Evolutionary conservation across 768 basidiomycete species (phyloP).

Genomic region (Thelephora aurantiotincta): DNA sequence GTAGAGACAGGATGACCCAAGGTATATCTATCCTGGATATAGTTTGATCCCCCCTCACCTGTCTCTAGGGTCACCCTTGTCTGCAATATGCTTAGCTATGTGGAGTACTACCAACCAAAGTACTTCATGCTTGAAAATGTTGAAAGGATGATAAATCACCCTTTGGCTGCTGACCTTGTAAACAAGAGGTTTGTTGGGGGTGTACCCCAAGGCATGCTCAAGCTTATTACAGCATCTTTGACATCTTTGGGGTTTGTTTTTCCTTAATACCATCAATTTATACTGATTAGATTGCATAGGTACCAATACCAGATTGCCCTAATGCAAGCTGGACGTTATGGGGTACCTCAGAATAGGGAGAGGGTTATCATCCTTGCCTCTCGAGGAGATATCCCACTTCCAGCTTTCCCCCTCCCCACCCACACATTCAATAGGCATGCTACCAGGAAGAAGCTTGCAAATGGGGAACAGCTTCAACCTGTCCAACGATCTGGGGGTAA

Average conservation of each 20-base stretch:
- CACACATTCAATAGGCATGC: conserved; percentile 30
- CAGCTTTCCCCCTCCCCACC: conserved; percentile 50
- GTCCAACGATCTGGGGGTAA: background rate
- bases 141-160: conserved; percentile 38
- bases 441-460: conserved; percentile 27
- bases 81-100: conserved; percentile 57
- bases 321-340: conserved; percentile 59
- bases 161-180: conserved; percentile 25
- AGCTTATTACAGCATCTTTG: conserved; percentile 47
- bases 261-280: background rate
- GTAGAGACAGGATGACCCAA: conserved; percentile 45
- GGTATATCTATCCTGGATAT: conserved; percentile 20
- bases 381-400: conserved; percentile 38
- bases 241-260: conserved; percentile 45
- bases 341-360: conserved; percentile 51
- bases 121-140: conserved; percentile 71
- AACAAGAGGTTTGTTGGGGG: conserved; percentile 18
- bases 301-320: conserved; percentile 58
- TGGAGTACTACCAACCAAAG: conserved; percentile 46
- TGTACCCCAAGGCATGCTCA: conserved; percentile 45
- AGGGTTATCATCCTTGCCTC: conserved; percentile 62
- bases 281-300: conserved; percentile 17
- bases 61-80: conserved; percentile 40
- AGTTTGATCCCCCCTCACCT: no score
- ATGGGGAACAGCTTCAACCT: conserved; percentile 13